These are phyloP conservation scores for Yamadazyma diddensiae DNA, from an alignment of 1,139 yeast genomes.

Conservation along the genomic window DNA sequence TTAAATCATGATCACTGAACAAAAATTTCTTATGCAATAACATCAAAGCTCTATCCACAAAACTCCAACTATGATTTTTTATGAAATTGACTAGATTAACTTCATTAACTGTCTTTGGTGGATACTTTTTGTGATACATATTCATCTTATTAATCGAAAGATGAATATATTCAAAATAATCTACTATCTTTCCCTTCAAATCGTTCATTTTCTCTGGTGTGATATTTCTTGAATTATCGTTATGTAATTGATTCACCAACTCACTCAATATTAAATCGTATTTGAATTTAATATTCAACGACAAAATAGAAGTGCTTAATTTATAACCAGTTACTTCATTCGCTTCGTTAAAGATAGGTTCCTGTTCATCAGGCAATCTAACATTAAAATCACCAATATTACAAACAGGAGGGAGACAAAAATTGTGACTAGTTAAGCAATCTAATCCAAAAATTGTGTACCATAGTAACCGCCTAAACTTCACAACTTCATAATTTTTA, in stretches of 20 bases:
- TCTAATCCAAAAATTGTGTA: constrained; percentile 65
- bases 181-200: constrained; percentile 46
- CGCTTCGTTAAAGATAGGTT: constrained; percentile 26
- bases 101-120: constrained; percentile 37
- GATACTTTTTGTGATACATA: constrained; percentile 21
- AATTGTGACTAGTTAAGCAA: constrained; percentile 54
- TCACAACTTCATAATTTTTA: constrained; percentile 45
- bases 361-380: constrained; percentile 49
- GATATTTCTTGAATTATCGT: constrained; percentile 36
- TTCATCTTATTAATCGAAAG: constrained; percentile 36
- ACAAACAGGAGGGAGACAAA: constrained; percentile 57
- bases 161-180: constrained; percentile 48
- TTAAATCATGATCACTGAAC: constrained; percentile 23
- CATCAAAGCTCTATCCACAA: constrained; percentile 56
- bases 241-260: constrained; percentile 42
- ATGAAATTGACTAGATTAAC: constrained; percentile 47
- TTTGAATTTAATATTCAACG: constrained; percentile 52
- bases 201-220: constrained; percentile 39
- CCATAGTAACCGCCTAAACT: constrained; percentile 56
- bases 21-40: constrained; percentile 54
- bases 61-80: constrained; percentile 49
- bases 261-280: constrained; percentile 53
- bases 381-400: constrained; percentile 56
- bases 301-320: constrained; percentile 37
- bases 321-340: constrained; percentile 23